Evolutionary conservation across 2,329 filamentous ascomycete species (phyloP), one percentile per base, ranked within the genome.

Genomic region (Penicillium frequentans): DNA sequence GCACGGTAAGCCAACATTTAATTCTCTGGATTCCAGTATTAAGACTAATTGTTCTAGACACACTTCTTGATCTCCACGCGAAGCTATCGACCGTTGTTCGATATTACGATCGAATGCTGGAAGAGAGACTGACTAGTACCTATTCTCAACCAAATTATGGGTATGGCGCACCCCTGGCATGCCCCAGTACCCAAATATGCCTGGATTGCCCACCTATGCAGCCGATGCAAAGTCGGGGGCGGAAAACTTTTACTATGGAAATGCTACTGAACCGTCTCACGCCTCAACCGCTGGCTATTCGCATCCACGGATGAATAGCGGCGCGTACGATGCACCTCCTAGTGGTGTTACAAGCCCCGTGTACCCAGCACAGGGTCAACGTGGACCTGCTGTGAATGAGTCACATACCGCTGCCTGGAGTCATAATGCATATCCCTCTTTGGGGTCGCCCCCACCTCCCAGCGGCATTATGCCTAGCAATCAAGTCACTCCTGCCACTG

Each of bases 61-160:
- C 93, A 0, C 82, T 99, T 10, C 84, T 98, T 24, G 95, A 99
- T 73, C 81, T 99, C 0, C 95, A 99, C 72, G 90, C 92, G 19
- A 99, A 99, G 73, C 81, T 99, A 24, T 95, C 93, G 0, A 97
- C 93, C 0, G 95, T 98, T 26, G 95, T 99, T 5, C 86, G 95
- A 33, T 98, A 98, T 72, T 99, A 99, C 71, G 95, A 99, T 74
- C 87, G 92, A 42, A 98, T 99, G 95, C 83, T 99, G 16, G 95
- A 99, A 75, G 95, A 99, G 62, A 87, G 95, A 39, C 81, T 99
- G 26, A 96, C 92, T 9, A 96, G 90, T 73, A 93, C 95, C 1
- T 98, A 98, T 72, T 90, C 87, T 62, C 91, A 96, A 68, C 90
- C 93, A 67, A 87, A 77, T 44, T 78, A 91, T 21, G 84, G 87